phyloP scores from a whole-genome alignment of 2,329 filamentous ascomycete genomes.

The Stachybotrys chlorohalonatus region DNA sequence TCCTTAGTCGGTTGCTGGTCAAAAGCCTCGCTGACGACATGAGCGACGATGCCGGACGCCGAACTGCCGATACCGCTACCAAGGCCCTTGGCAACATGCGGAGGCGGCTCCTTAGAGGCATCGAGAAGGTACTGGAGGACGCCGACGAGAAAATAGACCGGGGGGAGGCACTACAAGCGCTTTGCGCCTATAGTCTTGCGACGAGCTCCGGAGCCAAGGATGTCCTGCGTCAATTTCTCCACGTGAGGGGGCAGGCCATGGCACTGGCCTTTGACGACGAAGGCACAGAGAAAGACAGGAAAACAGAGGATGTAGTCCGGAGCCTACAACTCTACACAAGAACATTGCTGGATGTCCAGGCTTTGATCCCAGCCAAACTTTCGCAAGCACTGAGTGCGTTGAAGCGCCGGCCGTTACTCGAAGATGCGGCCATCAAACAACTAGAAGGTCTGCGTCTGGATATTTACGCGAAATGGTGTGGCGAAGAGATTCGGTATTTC shows the following conservation, averaged over 20 bases:
- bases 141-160: constrained; percentile 43
- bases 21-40: constrained; percentile 56
- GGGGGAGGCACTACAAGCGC: constrained; percentile 56
- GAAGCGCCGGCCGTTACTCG: constrained; percentile 62
- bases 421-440: constrained; percentile 56
- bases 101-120: constrained; percentile 53
- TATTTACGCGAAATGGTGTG: constrained; percentile 69
- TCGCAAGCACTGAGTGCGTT: constrained; percentile 59
- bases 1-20: constrained; percentile 65
- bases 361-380: constrained; percentile 63
- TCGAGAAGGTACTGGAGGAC: constrained; percentile 60
- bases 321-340: constrained; percentile 65
- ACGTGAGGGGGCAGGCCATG: constrained; percentile 62
- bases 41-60: constrained; percentile 21
- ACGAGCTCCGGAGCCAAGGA: constrained; percentile 74
- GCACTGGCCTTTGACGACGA: constrained; percentile 47
- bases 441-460: constrained; percentile 69
- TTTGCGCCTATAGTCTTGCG: constrained; percentile 75
- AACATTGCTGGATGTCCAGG: constrained; percentile 70
- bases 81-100: constrained; percentile 55
- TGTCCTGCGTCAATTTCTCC: constrained; percentile 69
- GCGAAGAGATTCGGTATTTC: constrained; percentile 74
- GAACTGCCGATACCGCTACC: constrained; percentile 49
- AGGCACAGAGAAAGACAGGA: constrained; percentile 29
- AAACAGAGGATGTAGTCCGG: constrained; percentile 44